Conservation (phyloP, 805 yeast genomes). For the Zygosaccharomyces pseudorouxii region DNA sequence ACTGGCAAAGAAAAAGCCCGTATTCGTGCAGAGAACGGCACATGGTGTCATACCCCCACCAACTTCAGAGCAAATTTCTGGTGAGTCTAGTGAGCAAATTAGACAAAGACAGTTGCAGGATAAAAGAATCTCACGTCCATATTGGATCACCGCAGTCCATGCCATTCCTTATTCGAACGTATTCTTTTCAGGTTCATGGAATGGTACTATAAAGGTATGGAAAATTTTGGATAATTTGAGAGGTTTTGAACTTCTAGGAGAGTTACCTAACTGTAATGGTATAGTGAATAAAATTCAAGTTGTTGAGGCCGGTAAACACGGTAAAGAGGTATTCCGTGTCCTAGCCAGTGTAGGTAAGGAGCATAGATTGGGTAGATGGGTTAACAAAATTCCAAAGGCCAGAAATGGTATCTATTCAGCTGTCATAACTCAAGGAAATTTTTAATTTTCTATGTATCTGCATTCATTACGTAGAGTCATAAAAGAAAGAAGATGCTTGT, state of each 20-base stretch:
- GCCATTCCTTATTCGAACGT: constrained; percentile 83
- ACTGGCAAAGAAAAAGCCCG: constrained; percentile 81
- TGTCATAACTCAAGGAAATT: constrained; percentile 39
- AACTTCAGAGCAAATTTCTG: constrained; percentile 51
- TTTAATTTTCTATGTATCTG: constrained; percentile 12
- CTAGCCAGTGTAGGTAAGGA: constrained; percentile 75
- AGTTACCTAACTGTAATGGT: constrained; percentile 60
- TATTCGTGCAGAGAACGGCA: constrained; percentile 59
- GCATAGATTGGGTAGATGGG: constrained; percentile 87
- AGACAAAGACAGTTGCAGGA: constrained; percentile 56
- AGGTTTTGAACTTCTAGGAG: constrained; percentile 52
- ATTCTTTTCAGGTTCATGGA: constrained; percentile 85
- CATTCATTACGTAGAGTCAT: constrained; percentile 5
- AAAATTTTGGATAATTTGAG: constrained; percentile 60
- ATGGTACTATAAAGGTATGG: constrained; percentile 78
- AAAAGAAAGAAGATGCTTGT: constrained; percentile 1
- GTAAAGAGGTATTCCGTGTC: constrained; percentile 49
- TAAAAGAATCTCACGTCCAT: constrained; percentile 53
- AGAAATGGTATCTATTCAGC: constrained; percentile 69
- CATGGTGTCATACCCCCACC: constrained; percentile 65
- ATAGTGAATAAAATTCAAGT: constrained; percentile 60
- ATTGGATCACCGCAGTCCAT: constrained; percentile 76
- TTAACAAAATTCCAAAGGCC: constrained; percentile 54
- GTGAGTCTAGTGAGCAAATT: constrained; percentile 38
- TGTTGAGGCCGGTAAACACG: constrained; percentile 49